A percentile compares a stretch with the other conserved stretches of the same genome.
phyloP scores from a whole-genome alignment of 225 moss, liverwort and hornwort species.

The Neckera pumila region DNA sequence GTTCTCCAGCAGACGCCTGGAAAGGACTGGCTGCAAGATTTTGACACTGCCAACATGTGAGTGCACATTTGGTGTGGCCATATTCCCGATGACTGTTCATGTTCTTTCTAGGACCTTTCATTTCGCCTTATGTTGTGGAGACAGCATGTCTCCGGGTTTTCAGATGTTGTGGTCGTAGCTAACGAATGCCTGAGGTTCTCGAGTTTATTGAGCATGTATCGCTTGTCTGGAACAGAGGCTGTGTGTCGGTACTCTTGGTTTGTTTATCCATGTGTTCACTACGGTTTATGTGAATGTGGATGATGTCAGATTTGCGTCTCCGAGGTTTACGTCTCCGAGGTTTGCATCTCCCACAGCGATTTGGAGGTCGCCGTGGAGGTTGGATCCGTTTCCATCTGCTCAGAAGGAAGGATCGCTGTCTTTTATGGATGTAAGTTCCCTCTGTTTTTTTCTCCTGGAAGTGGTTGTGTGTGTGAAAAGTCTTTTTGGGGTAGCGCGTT shows the following conservation, averaged over 20 bases:
- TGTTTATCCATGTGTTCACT: neutral
- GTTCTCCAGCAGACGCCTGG: constrained; percentile 48
- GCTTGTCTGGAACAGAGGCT: neutral
- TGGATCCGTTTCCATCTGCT: constrained; percentile 48
- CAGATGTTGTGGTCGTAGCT: too few species aligned
- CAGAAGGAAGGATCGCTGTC: constrained; percentile 57
- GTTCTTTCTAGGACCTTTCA: neutral
- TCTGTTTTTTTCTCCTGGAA: too few species aligned
- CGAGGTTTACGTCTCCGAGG: constrained; percentile 24
- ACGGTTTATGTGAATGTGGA: neutral
- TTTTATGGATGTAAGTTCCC: constrained; percentile 55
- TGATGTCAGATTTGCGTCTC: constrained; percentile 26
- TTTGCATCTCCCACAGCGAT: constrained; percentile 59
- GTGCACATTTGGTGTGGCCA: neutral
- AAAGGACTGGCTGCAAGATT: constrained; percentile 46
- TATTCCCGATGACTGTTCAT: neutral
- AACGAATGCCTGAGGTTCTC: neutral
- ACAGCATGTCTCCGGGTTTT: accelerated
- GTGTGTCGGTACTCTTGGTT: too few species aligned
- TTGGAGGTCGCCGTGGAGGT: constrained; percentile 84
- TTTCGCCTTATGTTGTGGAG: too few species aligned
- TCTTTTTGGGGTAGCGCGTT: neutral
- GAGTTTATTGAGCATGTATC: neutral
- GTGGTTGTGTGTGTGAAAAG: neutral
- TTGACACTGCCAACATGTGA: constrained; percentile 37